Base-by-base conservation (phyloP, 495 filamentous ascomycete species). In the Trypethelium eluteriae region DNA sequence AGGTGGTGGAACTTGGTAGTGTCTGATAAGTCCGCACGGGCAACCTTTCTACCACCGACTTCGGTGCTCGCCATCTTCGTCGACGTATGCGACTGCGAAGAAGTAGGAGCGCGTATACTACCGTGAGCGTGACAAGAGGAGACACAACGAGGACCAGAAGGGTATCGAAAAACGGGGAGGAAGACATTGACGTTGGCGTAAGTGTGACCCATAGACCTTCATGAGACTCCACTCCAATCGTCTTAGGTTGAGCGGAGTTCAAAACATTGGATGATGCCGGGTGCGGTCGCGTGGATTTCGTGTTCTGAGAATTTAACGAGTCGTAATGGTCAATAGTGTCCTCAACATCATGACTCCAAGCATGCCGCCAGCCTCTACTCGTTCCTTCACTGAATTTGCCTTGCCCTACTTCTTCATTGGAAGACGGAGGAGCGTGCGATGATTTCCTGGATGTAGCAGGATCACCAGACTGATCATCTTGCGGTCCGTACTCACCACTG, bases 151-250 rank as follows among this genome's bases (percentile, higher is more conserved):
- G 81, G 10, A 98, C 92, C 44, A 97, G 77, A 3, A 98, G 86
- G 0, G 95, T 98, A 73, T 98, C 94, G 65, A 98, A 93, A 78
- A 98, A 96, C 0, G 94, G 93, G 64, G 86, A 94, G n/a, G 89
- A 88, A 64, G 91, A 91, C 83, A 89, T 88, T 77, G 86, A 92
- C 6, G 92, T 91, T 14, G 92, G 94, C 1, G 93, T 94, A 64
- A 98, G 83, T 2, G 93, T 95, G 38, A 98, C 90, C 95, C 95
- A 98, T 4, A 98, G 83, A 9, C 94, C 94, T 67, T 94, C 87
- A 69, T 88, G 89, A 36, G 32, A 34, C 32, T 59, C 53, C 32
- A 32, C 6, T 3, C 32, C 14, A 34, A 59, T 3, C 32, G 14
- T 9, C 32, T 14, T 59, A 7, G 53, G 36, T 32, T 18, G 32